Conservation (phyloP, 2,329 filamentous ascomycete genomes). For the Fusarium sp. region DNA sequence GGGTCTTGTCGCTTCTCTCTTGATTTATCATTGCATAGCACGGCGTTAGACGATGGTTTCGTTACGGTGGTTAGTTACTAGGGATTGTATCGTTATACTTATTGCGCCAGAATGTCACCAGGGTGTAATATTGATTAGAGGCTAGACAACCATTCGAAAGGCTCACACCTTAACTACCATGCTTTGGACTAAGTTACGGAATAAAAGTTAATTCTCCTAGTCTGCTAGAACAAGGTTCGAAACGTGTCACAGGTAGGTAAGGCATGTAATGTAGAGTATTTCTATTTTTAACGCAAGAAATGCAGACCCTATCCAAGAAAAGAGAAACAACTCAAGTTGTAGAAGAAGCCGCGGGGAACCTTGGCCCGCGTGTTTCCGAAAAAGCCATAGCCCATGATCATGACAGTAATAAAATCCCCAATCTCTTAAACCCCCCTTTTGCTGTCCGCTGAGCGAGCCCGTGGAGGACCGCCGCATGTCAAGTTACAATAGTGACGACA, state of each 20-base stretch:
- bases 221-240: background rate
- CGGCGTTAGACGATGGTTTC: slow-evolving; percentile 36
- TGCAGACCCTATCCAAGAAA: slow-evolving; percentile 48
- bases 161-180: slow-evolving; percentile 7
- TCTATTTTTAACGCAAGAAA: slow-evolving; percentile 41
- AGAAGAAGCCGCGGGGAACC: slow-evolving; percentile 38
- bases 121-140: slow-evolving; percentile 9
- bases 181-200: background rate
- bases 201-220: background rate
- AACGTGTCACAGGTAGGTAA: slow-evolving; percentile 4
- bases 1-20: background rate
- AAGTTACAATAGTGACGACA: slow-evolving; percentile 34
- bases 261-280: slow-evolving; percentile 25
- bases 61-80: slow-evolving; percentile 2
- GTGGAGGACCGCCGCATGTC: slow-evolving; percentile 29
- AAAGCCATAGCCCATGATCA: slow-evolving; percentile 49
- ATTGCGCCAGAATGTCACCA: background rate
- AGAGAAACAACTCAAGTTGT: slow-evolving; percentile 37
- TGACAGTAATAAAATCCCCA: slow-evolving; percentile 41
- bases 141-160: slow-evolving; percentile 2
- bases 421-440: slow-evolving; percentile 24
- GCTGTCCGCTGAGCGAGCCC: slow-evolving; percentile 20
- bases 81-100: background rate
- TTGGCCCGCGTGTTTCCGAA: slow-evolving; percentile 36
- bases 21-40: slow-evolving; percentile 43